These are phyloP conservation scores for Aleurites moluccanus DNA, from an alignment of 441 rosid species.

Conservation along the genomic window DNA sequence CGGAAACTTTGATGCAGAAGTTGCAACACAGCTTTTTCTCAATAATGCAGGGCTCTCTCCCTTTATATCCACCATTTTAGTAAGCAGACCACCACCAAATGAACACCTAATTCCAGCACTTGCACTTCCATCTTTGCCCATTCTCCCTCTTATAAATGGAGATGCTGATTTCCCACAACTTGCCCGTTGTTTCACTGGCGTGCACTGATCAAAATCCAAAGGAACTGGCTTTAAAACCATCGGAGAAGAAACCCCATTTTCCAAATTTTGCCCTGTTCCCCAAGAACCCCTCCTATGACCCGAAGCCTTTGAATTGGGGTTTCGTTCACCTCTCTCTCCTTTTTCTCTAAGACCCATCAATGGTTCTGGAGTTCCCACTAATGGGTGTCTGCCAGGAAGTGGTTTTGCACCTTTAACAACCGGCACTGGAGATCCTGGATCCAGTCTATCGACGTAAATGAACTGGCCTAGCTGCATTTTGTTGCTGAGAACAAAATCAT, in stretches of 20 bases:
- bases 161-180: conserved; percentile 40
- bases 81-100: conserved; percentile 67
- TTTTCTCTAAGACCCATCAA: conserved; percentile 57
- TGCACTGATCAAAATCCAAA: conserved; percentile 82
- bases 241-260: conserved; percentile 51
- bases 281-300: conserved; percentile 74
- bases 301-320: conserved; percentile 33
- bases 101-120: conserved; percentile 55
- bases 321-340: conserved; percentile 41
- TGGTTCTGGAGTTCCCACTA: conserved; percentile 83
- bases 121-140: conserved; percentile 35
- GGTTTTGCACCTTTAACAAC: conserved; percentile 78
- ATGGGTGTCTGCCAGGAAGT: conserved; percentile 84
- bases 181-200: conserved; percentile 59
- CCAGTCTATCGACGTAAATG: conserved; percentile 77
- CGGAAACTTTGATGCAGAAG: conserved; percentile 56
- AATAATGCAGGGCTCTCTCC: conserved; percentile 64
- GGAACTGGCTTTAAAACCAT: conserved; percentile 71
- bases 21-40: conserved; percentile 72
- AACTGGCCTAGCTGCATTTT: conserved; percentile 93
- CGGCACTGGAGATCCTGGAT: conserved; percentile 89
- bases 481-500: conserved; percentile 76
- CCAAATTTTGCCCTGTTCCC: conserved; percentile 51
- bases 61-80: conserved; percentile 52
- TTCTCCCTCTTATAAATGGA: conserved; percentile 51